Conservation (phyloP, 345 rosid genomes). For the Hevea brasiliensis region DNA sequence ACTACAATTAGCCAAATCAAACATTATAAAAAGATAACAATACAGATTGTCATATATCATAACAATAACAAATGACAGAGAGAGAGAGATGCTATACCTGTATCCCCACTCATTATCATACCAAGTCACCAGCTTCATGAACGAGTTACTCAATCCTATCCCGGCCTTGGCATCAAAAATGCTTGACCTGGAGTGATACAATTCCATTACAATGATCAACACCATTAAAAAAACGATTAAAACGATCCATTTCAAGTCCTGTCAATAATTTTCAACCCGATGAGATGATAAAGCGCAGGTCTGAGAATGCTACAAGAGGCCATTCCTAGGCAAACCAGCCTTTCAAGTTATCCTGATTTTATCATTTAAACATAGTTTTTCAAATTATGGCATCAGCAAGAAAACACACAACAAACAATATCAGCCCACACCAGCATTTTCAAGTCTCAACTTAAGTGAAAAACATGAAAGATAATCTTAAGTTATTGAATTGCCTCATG, state of each 20-base stretch:
- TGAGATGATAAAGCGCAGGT: neutral
- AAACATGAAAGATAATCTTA: neutral
- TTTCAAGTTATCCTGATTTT: too few relatives aligned
- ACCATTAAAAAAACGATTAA: neutral
- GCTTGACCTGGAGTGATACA: conserved; percentile 67
- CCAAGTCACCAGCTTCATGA: conserved; percentile 93
- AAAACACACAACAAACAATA: neutral
- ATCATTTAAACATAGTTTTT: neutral
- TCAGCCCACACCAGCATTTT: neutral
- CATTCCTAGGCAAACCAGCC: neutral
- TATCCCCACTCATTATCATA: conserved; percentile 99
- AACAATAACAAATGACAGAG: neutral
- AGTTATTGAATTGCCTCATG: neutral
- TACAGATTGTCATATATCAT: neutral
- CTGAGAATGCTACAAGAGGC: neutral
- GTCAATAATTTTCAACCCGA: neutral
- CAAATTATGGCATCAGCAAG: neutral
- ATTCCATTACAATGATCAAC: neutral
- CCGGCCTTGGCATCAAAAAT: conserved; percentile 99
- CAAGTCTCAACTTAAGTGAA: neutral
- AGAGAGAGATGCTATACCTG: conserved; percentile 51
- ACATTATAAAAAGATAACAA: neutral
- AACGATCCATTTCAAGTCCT: neutral
- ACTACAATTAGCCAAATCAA: neutral
- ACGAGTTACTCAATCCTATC: conserved; percentile 75